Evolutionary conservation across 2,329 filamentous ascomycete genomes (phyloP).

Genomic region (Apiospora kogelbergensis): DNA sequence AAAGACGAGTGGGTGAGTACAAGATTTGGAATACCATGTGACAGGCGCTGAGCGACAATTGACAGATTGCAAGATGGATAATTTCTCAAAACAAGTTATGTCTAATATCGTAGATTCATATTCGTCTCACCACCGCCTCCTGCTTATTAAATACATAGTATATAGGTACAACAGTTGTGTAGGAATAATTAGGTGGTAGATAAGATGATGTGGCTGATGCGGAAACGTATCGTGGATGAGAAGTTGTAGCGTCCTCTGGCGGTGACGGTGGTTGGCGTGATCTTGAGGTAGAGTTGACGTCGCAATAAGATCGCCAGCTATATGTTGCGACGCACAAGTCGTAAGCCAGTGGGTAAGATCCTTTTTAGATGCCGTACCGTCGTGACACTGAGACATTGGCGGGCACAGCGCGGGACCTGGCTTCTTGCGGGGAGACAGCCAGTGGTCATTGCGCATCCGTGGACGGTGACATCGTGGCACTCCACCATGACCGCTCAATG

Average conservation of each 20-base stretch:
- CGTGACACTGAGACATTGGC: background rate
- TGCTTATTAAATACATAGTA: background rate
- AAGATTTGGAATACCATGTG: background rate
- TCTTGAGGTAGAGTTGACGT: background rate
- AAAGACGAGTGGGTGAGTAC: no score
- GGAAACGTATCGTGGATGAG: background rate
- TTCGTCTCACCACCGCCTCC: background rate
- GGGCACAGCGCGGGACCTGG: background rate
- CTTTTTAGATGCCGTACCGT: background rate
- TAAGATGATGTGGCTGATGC: background rate
- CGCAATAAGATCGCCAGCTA: background rate
- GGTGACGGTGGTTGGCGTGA: no score
- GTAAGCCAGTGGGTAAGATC: background rate
- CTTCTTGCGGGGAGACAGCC: background rate
- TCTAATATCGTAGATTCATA: constrained; percentile 1
- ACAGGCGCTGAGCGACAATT: no score
- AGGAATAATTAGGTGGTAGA: background rate
- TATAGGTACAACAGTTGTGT: background rate
- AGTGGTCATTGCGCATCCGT: background rate
- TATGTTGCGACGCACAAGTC: background rate
- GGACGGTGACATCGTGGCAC: background rate
- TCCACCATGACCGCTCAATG: no score
- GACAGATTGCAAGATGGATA: background rate
- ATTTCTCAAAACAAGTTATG: background rate
- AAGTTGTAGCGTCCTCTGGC: background rate